Evolutionary conservation across 805 yeast genomes (phyloP).

Genomic region (Zygoascus ofunaensis): DNA sequence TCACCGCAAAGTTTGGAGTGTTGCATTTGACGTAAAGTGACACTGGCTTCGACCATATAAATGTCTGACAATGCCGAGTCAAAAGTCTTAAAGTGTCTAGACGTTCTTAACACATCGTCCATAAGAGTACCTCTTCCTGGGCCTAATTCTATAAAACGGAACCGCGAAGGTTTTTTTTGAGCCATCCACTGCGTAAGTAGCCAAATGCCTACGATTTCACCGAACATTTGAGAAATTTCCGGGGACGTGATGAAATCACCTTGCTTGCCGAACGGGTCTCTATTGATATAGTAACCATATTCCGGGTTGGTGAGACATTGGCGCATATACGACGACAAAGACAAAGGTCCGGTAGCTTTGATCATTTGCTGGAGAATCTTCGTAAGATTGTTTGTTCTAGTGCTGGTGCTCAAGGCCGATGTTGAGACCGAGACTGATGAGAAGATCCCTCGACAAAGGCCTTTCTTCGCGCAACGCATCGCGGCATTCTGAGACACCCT

Average conservation of each 20-base stretch:
- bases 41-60: slow-evolving; percentile 63
- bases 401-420: not conserved
- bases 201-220: slow-evolving; percentile 79
- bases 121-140: slow-evolving; percentile 80
- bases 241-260: slow-evolving; percentile 86
- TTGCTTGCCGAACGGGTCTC: slow-evolving; percentile 56
- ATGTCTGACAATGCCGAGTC: slow-evolving; percentile 31
- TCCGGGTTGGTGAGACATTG: slow-evolving; percentile 74
- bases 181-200: slow-evolving; percentile 40
- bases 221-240: slow-evolving; percentile 79
- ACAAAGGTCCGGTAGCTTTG: slow-evolving; percentile 64
- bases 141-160: slow-evolving; percentile 66
- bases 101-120: slow-evolving; percentile 46
- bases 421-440: too few species aligned
- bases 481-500: too few species aligned
- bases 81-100: slow-evolving; percentile 25
- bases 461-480: too few species aligned
- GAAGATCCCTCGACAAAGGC: too few species aligned
- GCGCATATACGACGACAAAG: slow-evolving; percentile 66
- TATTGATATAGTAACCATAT: slow-evolving; percentile 69
- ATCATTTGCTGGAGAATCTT: slow-evolving; percentile 27
- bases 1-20: slow-evolving; percentile 35
- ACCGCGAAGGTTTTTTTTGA: slow-evolving; percentile 42
- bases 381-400: slow-evolving; percentile 19
- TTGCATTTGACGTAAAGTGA: slow-evolving; percentile 52